Conservation (phyloP, 352 stramenopile species). For the Phytophthora tentaculata region DNA sequence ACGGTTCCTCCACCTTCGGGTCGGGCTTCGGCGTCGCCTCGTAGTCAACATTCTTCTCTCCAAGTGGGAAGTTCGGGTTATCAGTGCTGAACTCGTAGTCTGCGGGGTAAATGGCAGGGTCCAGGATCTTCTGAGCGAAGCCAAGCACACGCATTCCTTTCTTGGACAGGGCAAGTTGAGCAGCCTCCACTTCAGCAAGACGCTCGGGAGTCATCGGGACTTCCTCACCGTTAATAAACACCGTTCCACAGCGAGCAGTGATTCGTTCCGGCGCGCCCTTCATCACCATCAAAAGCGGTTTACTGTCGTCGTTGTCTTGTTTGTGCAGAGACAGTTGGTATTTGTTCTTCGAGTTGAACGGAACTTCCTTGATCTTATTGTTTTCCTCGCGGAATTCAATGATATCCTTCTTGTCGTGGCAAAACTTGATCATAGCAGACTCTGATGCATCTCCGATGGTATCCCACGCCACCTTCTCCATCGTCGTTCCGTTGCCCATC, state of each 20-base stretch:
- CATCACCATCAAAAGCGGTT: conserved; percentile 85
- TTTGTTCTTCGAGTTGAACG: conserved; percentile 90
- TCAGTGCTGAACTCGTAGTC: conserved; percentile 80
- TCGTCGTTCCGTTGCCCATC: conserved; percentile 42
- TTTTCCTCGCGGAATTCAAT: conserved; percentile 72
- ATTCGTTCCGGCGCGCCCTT: conserved; percentile 98
- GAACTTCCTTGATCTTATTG: conserved; percentile 82
- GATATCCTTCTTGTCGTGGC: conserved; percentile 82
- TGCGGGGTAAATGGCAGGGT: conserved; percentile 49
- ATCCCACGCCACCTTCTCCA: conserved; percentile 65
- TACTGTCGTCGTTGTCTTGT: conserved; percentile 74
- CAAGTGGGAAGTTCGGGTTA: conserved; percentile 84
- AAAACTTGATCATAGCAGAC: conserved; percentile 90
- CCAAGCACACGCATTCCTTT: conserved; percentile 76
- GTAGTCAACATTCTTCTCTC: conserved; percentile 87
- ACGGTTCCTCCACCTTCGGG: conserved; percentile 73
- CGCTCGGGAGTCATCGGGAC: conserved; percentile 93
- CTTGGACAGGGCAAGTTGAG: conserved; percentile 62
- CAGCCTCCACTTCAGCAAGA: conserved; percentile 72
- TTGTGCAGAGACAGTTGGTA: conserved; percentile 85
- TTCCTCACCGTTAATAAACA: conserved; percentile 69
- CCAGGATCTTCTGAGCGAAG: conserved; percentile 67
- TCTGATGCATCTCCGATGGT: conserved; percentile 84
- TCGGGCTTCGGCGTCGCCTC: conserved; percentile 67
- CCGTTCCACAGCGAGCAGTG: conserved; percentile 88